These are phyloP conservation scores for Volvariella volvacea DNA, from an alignment of 1,284 basidiomycete species.

Conservation along the genomic window DNA sequence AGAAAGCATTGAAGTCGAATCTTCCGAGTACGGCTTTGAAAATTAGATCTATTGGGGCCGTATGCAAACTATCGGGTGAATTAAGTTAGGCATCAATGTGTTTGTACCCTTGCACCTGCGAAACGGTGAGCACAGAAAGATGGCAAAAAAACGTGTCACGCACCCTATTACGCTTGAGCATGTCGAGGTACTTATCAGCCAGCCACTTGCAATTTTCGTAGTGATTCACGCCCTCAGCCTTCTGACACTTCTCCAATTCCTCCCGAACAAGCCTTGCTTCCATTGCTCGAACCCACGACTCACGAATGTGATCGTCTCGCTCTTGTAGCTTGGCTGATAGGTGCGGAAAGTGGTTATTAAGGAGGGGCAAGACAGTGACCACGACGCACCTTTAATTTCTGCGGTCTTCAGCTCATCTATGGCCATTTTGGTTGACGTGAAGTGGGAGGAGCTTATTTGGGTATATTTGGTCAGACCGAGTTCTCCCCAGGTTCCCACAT, in stretches of 20 bases:
- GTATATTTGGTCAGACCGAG: constrained; percentile 1
- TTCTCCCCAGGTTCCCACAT: too few relatives aligned
- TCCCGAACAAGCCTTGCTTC: constrained; percentile 87
- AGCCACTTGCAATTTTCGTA: constrained; percentile 86
- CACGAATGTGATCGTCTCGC: constrained; percentile 79
- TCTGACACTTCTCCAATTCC: constrained; percentile 89
- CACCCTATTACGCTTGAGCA: constrained; percentile 85
- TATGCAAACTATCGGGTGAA: too few relatives aligned
- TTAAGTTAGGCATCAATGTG: constrained; percentile 30
- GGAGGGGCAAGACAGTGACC: not conserved
- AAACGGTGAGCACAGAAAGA: constrained; percentile 1
- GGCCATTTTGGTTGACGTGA: constrained; percentile 22
- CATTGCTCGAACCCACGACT: constrained; percentile 95
- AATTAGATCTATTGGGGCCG: too few relatives aligned
- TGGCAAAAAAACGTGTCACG: constrained; percentile 23
- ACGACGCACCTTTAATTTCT: constrained; percentile 44
- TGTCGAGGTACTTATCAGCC: constrained; percentile 77
- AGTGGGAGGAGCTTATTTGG: constrained; percentile 8
- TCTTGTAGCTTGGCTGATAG: constrained; percentile 50
- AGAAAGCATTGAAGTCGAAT: too few relatives aligned
- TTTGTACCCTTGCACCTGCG: constrained; percentile 36
- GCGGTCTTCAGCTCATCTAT: constrained; percentile 35
- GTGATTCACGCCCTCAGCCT: constrained; percentile 88
- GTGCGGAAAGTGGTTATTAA: constrained; percentile 1
- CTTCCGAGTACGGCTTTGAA: too few relatives aligned